Conservation (phyloP, 805 yeast species). For the Candida endomychidarum region DNA sequence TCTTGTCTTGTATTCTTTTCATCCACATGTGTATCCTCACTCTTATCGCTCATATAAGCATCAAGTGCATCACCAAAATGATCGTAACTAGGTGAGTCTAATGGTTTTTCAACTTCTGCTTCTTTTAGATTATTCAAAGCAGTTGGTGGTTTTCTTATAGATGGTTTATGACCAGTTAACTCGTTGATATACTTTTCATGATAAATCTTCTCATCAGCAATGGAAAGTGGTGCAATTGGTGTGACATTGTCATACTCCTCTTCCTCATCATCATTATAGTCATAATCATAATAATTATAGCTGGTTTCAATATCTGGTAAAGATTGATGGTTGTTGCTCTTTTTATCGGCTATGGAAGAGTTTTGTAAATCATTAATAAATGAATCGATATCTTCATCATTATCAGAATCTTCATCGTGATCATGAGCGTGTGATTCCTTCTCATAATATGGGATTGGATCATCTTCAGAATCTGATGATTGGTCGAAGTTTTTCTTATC, state of each 20-base stretch:
- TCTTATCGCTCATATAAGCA: slow-evolving; percentile 23
- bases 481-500: slow-evolving; percentile 19
- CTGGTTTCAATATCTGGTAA: slow-evolving; percentile 30
- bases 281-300: slow-evolving; percentile 12
- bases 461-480: slow-evolving; percentile 11
- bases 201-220: slow-evolving; percentile 20
- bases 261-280: slow-evolving; percentile 11
- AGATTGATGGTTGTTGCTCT: slow-evolving; percentile 22
- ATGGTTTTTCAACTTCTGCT: slow-evolving; percentile 9
- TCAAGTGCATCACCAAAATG: slow-evolving; percentile 33
- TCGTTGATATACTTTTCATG: slow-evolving; percentile 25
- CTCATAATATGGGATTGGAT: slow-evolving; percentile 19
- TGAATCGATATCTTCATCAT: slow-evolving; percentile 32
- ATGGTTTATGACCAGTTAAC: slow-evolving; percentile 28
- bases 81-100: slow-evolving; percentile 29
- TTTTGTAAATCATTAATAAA: slow-evolving; percentile 37
- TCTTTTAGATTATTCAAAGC: neutral
- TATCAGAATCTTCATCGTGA: slow-evolving; percentile 9
- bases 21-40: neutral
- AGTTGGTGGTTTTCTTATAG: slow-evolving; percentile 40
- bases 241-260: slow-evolving; percentile 19
- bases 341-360: slow-evolving; percentile 17
- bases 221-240: slow-evolving; percentile 27
- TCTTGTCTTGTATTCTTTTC: slow-evolving; percentile 10
- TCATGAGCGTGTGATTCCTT: slow-evolving; percentile 4